These are phyloP conservation scores for Coccinonectria pachysandricola DNA, from an alignment of 2,329 filamentous ascomycete species.

Conservation along the genomic window DNA sequence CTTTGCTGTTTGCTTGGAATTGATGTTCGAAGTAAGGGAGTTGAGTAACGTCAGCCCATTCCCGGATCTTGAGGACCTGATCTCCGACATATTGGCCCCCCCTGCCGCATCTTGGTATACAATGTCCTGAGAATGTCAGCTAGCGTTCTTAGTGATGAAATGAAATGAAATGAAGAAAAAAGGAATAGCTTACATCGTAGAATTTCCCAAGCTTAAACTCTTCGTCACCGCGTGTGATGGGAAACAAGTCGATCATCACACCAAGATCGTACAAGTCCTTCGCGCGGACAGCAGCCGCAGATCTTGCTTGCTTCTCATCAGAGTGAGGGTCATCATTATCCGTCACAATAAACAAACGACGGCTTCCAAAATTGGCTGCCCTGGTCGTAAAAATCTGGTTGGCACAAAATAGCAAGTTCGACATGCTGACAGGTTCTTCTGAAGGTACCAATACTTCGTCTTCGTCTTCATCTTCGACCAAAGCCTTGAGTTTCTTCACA, in stretches of 20 bases:
- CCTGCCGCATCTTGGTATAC: slow-evolving; percentile 71
- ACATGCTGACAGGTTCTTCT: slow-evolving; percentile 63
- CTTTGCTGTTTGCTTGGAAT: slow-evolving; percentile 79
- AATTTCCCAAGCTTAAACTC: slow-evolving; percentile 78
- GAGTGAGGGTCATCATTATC: slow-evolving; percentile 82
- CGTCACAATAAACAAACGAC: slow-evolving; percentile 90
- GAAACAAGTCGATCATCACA: slow-evolving; percentile 85
- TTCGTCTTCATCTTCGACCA: slow-evolving; percentile 69
- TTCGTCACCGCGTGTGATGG: slow-evolving; percentile 61
- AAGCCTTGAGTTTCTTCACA: slow-evolving; percentile 64
- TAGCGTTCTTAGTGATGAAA: slow-evolving; percentile 2
- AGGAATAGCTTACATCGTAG: slow-evolving; percentile 59
- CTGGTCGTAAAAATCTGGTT: slow-evolving; percentile 96
- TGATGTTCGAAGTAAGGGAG: slow-evolving; percentile 77
- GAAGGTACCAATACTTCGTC: slow-evolving; percentile 61
- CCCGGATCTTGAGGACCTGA: slow-evolving; percentile 55
- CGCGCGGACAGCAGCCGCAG: slow-evolving; percentile 72
- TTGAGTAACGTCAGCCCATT: slow-evolving; percentile 72
- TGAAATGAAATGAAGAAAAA: neutral
- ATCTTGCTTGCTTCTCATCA: slow-evolving; percentile 60
- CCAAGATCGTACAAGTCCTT: slow-evolving; percentile 93
- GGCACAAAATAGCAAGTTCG: slow-evolving; percentile 84
- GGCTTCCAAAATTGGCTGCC: slow-evolving; percentile 85
- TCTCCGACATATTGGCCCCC: slow-evolving; percentile 45
- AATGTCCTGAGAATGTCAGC: slow-evolving; percentile 60